Evolutionary conservation across 108 stramenopile species (phyloP), one percentile per base, ranked within the genome.

Genomic region (Conticribra weissflogii): DNA sequence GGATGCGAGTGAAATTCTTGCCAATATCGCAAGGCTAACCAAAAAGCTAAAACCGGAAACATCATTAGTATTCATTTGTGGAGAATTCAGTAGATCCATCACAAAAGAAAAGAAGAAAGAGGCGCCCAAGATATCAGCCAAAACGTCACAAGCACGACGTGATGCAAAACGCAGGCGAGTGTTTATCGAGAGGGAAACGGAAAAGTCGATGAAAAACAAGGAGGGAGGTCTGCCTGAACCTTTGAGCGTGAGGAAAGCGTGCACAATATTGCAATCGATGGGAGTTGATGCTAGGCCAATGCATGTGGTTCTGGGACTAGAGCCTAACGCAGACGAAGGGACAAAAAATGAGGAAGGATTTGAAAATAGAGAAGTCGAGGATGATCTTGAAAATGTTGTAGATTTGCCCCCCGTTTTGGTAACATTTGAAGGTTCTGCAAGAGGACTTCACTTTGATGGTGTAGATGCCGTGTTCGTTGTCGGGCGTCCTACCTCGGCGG

Each of bases 371-470:
- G n/a, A n/a, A n/a, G n/a, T n/a, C n/a, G n/a, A n/a, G n/a, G n/a
- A n/a, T n/a, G n/a, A n/a, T n/a, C n/a, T n/a, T n/a, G 73, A 71
- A 2, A 63, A 69, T 16, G 74, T 64, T 25, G 64, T 66, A 3
- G 64, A 74, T 1, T 41, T 74, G 16, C 84, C 86, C 3, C 76
- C 81, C 15, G 62, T 88, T n/a, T 70, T 88, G 29, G 88, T 88
- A 0, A 85, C 88, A 45, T 83, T 85, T 55, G 86, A 87, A 74
- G 88, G 83, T 31, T 83, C 85, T 28, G 85, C 86, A 32, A 82
- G 89, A 44, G 90, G 90, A 28, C 67, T 91, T 14, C 90, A 91
- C 61, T 85, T 91, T 49, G 84, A 88, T 56, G 90, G 63, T 12
- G 83, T 89, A 23, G 84, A 85, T 51, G 49, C 54, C 32, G 86